Base-by-base conservation (phyloP, 352 stramenopile genomes). In the Paralagenidium karlingii region DNA sequence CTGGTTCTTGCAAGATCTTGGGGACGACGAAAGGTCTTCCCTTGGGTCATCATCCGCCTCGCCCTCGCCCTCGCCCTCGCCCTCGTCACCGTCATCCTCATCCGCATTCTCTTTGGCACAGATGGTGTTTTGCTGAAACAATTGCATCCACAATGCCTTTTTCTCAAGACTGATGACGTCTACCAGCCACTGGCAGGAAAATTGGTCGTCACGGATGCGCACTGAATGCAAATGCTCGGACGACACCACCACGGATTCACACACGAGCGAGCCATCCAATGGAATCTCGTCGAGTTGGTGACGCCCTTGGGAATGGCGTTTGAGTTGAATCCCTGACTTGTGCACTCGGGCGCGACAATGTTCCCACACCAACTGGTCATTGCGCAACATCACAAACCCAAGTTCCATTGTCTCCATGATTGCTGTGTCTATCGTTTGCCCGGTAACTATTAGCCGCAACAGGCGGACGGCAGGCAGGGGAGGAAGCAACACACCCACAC, bases 141-240 rank as follows among this genome's bases (percentile, higher is more conserved):
- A 28, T 12, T 71, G 58, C 38, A 80, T 62, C 66, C 66, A 80
- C 50, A 77, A 54, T 25, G 75, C 63, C 24, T 70, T 70, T 36
- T 58, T 59, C 9, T 64, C 60, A 33, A 50, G 59, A 8, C 53
- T 57, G 3, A 40, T 44, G 11, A 51, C 51, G 40, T 80, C 67
- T 19, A 80, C 41, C 3, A 80, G 40, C 30, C 66, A 67, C 47
- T 77, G 55, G 11, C 51, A 49, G 6, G 49, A 58, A 0, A 52
- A 60, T 30, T 64, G 51, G 13, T 73, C 47, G 22, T 80, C 55
- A 4, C 56, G 36, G 3, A 80, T 58, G 18, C 54, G 61, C 42
- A 77, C 60, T 20, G 63, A 68, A 40, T 80, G 58, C 58, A 71
- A 45, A 42, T 80, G 67, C 26, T 64, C 67, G 2, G 67, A 68